These are phyloP conservation scores for Curvularia verruculosa DNA, from an alignment of 2,329 filamentous ascomycete genomes.

Conservation along the genomic window DNA sequence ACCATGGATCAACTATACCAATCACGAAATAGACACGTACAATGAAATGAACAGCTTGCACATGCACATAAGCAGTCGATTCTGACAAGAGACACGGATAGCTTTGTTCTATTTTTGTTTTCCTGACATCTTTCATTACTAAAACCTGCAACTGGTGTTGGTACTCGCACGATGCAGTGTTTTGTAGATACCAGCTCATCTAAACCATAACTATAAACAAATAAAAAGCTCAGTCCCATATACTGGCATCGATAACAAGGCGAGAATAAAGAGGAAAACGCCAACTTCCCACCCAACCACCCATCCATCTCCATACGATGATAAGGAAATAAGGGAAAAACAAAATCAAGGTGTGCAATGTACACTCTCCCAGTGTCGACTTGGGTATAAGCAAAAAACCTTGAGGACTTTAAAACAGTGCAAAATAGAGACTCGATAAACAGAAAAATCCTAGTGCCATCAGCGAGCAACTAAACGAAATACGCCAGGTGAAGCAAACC, in stretches of 20 bases:
- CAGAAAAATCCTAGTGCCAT: neutral
- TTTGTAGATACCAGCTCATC: neutral
- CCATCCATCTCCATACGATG: neutral
- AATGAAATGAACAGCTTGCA: slow-evolving; percentile 16
- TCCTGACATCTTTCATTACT: slow-evolving; percentile 9
- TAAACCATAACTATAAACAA: slow-evolving; percentile 1
- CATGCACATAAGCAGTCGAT: neutral
- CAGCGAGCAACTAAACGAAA: neutral
- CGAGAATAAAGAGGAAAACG: slow-evolving; percentile 3
- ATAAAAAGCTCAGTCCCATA: slow-evolving; percentile 1
- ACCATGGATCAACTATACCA: slow-evolving; percentile 1
- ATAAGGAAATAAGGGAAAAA: slow-evolving; percentile 1
- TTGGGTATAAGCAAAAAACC: slow-evolving; percentile 32
- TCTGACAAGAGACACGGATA: neutral
- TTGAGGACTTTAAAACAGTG: neutral
- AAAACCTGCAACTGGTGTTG: neutral
- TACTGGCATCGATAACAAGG: neutral
- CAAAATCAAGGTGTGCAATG: slow-evolving; percentile 19
- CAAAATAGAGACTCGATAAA: slow-evolving; percentile 1
- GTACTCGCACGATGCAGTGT: neutral
- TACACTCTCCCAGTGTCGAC: slow-evolving; percentile 33
- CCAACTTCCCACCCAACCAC: neutral
- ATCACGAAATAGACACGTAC: slow-evolving; percentile 16
- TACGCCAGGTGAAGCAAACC: neutral
- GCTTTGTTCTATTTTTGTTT: neutral